Conservation (phyloP, 306 rosid species). For the Fragaria iinumae region DNA sequence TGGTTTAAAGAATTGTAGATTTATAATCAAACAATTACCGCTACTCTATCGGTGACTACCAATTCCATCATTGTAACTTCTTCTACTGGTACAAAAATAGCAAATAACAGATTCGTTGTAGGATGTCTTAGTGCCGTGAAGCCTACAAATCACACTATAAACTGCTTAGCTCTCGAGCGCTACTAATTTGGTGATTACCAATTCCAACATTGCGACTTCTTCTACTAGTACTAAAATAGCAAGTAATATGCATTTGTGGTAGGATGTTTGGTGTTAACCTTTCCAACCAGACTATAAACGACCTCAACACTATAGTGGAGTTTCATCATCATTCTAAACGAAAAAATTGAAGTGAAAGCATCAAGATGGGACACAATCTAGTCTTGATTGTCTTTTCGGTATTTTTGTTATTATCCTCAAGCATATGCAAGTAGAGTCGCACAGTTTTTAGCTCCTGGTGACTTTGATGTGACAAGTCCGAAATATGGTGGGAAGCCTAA, state of each 20-base stretch:
- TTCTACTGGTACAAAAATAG: background rate
- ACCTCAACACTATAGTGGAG: background rate
- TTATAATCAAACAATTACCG: no score
- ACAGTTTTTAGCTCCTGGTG: background rate
- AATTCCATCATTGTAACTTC: background rate
- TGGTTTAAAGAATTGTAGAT: no score
- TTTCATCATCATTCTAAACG: background rate
- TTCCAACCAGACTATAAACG: background rate
- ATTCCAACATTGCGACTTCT: background rate
- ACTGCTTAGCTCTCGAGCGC: no score
- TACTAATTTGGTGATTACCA: background rate
- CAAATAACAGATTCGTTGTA: no score
- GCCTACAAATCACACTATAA: background rate
- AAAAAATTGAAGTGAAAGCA: background rate
- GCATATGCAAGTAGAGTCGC: background rate
- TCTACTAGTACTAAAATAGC: background rate
- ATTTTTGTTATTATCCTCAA: background rate
- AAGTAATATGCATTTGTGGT: background rate
- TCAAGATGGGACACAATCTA: slow-evolving; percentile 18
- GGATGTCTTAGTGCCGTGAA: background rate
- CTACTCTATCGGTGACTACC: no score
- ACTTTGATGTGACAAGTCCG: slow-evolving; percentile 7
- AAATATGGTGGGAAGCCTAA: slow-evolving; percentile 27
- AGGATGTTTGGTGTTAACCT: background rate
- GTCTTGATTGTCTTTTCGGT: background rate